These are phyloP conservation scores for Malania oleifera DNA, from an alignment of 164 flowering plant species.

Conservation along the genomic window DNA sequence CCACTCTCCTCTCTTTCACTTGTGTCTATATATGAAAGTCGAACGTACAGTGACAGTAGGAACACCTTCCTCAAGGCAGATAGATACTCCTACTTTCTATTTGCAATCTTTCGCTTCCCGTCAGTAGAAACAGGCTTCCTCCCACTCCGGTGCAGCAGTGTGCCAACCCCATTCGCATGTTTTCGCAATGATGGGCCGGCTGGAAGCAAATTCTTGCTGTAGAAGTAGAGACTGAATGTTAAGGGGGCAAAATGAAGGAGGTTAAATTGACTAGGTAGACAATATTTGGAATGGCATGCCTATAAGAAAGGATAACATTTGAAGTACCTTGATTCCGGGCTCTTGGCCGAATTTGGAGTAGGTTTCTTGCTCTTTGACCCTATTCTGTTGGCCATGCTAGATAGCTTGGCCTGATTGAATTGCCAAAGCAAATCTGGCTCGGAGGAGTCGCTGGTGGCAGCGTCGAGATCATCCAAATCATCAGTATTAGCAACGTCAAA, in stretches of 20 bases:
- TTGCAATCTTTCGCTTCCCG: conserved; percentile 54
- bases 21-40: too few relatives aligned
- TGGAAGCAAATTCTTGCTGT: conserved; percentile 36
- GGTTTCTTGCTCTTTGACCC: conserved; percentile 50
- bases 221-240: conserved; percentile 4
- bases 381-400: conserved; percentile 34
- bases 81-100: conserved; percentile 35
- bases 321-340: conserved; percentile 57
- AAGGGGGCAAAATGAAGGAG: background rate
- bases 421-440: conserved; percentile 87
- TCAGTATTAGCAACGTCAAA: conserved; percentile 42
- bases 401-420: conserved; percentile 61
- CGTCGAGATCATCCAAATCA: conserved; percentile 75
- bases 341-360: conserved; percentile 37
- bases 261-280: background rate
- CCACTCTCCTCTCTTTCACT: too few relatives aligned
- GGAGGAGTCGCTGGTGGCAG: conserved; percentile 87
- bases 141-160: conserved; percentile 26
- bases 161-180: conserved; percentile 34
- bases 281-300: background rate
- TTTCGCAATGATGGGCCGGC: conserved; percentile 59
- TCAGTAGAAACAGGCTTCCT: conserved; percentile 49
- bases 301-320: background rate
- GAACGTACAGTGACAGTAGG: too few relatives aligned
- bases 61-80: conserved; percentile 2